Base-by-base conservation (phyloP, 345 rosid species). In the Carallia pectinifolia region DNA sequence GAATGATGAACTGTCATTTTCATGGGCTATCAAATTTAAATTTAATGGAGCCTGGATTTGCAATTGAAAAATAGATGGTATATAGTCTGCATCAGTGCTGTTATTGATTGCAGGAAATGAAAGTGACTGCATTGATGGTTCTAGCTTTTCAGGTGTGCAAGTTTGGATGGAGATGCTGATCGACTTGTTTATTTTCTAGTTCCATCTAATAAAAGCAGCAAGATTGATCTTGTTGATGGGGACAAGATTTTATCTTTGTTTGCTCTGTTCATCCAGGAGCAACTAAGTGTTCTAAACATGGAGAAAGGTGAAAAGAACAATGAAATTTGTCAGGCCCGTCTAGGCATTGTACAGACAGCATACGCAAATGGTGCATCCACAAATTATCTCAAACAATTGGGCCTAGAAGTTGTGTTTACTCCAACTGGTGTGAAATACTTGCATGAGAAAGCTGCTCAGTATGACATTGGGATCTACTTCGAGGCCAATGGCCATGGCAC, bases 401-500 rank as follows among this genome's bases (percentile, higher is more conserved):
- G 96, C 64, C 75, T 95, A 40, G 88, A 88, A 69, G 90, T 89
- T 53, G 84, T 77, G 29, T 75, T 92, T 7, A 86, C 93, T 8
- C 92, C 93, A 60, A 92, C 99, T 0, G 99, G 99, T 27, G 99
- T 95, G 34, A 95, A 92, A 76, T 83, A 84, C 82, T 80, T 95
- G 53, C 97, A 95, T 53, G 90, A 87, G 75, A 85, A 88, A 75
- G 97, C 97, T 76, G 88, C 85, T 4, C 81, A 80, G 54, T 95
- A 73, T 85, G 97, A 95, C 73, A 81, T 95, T 48, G 99, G 99
- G 48, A 88, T 95, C 67, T 95, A 95, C 77, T 95, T 95, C 50
- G 99, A 95, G 76, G 97, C 97, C 71, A 95, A 95, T 83, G 99
- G 99, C 40, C 99, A 95, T 55, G 99, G 99, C 62, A 95, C 99